Evolutionary conservation across 768 basidiomycete genomes (phyloP).

Genomic region (Kwoniella botswanensis): DNA sequence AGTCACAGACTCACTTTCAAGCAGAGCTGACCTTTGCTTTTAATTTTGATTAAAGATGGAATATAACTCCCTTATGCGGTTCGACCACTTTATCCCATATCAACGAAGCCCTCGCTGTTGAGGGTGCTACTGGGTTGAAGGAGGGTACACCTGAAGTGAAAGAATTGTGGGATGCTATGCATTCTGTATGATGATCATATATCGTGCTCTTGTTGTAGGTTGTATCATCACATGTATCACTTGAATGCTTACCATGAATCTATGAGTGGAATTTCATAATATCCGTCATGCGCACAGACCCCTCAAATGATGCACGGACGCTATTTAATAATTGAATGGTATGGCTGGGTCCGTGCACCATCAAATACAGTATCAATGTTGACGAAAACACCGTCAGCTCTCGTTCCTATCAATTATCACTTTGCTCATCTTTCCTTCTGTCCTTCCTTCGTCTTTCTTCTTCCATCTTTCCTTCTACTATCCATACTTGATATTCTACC

Average conservation of each 20-base stretch:
- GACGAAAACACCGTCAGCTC: background rate
- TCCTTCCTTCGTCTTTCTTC: background rate
- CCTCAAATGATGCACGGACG: background rate
- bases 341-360: background rate
- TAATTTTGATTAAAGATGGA: constrained; percentile 57
- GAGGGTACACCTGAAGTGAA: constrained; percentile 23
- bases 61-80: constrained; percentile 75
- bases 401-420: background rate
- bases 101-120: constrained; percentile 65
- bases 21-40: background rate
- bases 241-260: no score
- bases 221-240: background rate
- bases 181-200: background rate
- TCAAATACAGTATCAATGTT: background rate
- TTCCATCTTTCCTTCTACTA: background rate
- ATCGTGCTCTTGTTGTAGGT: background rate
- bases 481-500: background rate
- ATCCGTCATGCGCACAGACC: background rate
- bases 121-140: constrained; percentile 18
- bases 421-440: background rate
- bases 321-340: no score
- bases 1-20: no score
- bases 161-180: constrained; percentile 26
- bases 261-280: no score
- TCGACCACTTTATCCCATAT: constrained; percentile 73